Conservation (phyloP, 257 asterid species). For the Solanum tacnaense region DNA sequence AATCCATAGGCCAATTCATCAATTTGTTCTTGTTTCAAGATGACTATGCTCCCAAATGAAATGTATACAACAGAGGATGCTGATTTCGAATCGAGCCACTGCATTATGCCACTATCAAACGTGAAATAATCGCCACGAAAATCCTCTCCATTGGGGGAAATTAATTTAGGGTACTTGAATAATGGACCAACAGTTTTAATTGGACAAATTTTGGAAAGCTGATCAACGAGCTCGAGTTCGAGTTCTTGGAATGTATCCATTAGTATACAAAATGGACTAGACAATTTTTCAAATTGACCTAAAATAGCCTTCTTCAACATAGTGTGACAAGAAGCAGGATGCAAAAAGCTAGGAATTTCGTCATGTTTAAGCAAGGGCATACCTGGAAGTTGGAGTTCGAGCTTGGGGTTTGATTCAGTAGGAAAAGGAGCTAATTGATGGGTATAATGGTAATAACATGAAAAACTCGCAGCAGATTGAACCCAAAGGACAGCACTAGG, state of each 20-base stretch:
- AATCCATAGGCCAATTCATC: slow-evolving; percentile 64
- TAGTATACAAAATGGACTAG: slow-evolving; percentile 35
- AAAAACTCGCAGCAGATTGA: slow-evolving; percentile 61
- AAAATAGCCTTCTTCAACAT: slow-evolving; percentile 31
- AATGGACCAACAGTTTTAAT: slow-evolving; percentile 62
- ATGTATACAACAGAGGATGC: slow-evolving; percentile 54
- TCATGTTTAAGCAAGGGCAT: slow-evolving; percentile 56
- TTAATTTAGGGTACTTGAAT: slow-evolving; percentile 15
- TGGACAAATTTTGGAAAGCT: slow-evolving; percentile 38
- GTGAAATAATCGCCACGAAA: slow-evolving; percentile 33
- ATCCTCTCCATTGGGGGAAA: neutral
- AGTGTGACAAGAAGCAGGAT: slow-evolving; percentile 25
- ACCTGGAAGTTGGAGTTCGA: slow-evolving; percentile 37
- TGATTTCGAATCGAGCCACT: slow-evolving; percentile 50
- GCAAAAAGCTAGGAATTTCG: slow-evolving; percentile 54
- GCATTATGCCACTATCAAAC: slow-evolving; percentile 30
- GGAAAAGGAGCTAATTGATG: slow-evolving; percentile 36
- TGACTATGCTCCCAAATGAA: slow-evolving; percentile 65
- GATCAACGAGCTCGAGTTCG: slow-evolving; percentile 25
- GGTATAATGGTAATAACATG: slow-evolving; percentile 43
- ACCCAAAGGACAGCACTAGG: slow-evolving; percentile 71
- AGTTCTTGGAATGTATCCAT: slow-evolving; percentile 67
- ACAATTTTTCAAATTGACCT: slow-evolving; percentile 42
- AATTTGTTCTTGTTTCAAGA: slow-evolving; percentile 49
- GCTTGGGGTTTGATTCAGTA: slow-evolving; percentile 28